phyloP scores from a whole-genome alignment of 352 stramenopile species.

The Phytopythium helicoides region DNA sequence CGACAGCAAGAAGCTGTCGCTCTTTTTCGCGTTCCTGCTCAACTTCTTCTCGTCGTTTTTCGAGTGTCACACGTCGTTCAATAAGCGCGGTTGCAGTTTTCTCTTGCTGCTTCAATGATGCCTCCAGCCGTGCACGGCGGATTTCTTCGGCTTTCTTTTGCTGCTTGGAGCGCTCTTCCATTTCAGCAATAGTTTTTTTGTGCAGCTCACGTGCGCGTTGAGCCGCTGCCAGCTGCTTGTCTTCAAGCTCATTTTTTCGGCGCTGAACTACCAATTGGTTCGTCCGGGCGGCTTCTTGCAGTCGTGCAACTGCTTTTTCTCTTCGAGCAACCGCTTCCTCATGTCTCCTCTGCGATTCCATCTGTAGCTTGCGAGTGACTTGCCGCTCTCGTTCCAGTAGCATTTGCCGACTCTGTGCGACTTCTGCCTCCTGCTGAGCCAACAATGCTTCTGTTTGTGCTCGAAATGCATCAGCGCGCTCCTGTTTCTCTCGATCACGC shows the following conservation, averaged over 20 bases:
- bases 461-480: slow-evolving; percentile 71
- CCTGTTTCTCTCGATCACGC: slow-evolving; percentile 48
- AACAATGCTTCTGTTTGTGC: slow-evolving; percentile 61
- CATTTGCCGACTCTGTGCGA: slow-evolving; percentile 38
- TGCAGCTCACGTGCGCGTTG: slow-evolving; percentile 63
- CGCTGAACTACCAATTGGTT: slow-evolving; percentile 58
- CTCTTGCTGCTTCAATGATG: slow-evolving; percentile 37
- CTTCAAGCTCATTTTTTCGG: slow-evolving; percentile 61
- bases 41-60: slow-evolving; percentile 33
- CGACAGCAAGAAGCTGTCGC: slow-evolving; percentile 46
- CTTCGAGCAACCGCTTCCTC: slow-evolving; percentile 52
- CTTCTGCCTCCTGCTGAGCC: slow-evolving; percentile 57
- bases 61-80: slow-evolving; percentile 4
- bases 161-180: slow-evolving; percentile 56
- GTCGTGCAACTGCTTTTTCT: slow-evolving; percentile 45
- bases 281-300: slow-evolving; percentile 53
- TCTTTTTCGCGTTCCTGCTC: slow-evolving; percentile 43
- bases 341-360: slow-evolving; percentile 40
- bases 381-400: slow-evolving; percentile 71
- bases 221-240: slow-evolving; percentile 48
- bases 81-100: slow-evolving; percentile 34
- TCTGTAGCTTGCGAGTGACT: slow-evolving; percentile 59
- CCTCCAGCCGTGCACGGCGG: slow-evolving; percentile 60
- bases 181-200: slow-evolving; percentile 45
- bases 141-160: slow-evolving; percentile 69